These are phyloP conservation scores for Neurospora sp. DNA, from an alignment of 495 filamentous ascomycete species.

Conservation along the genomic window DNA sequence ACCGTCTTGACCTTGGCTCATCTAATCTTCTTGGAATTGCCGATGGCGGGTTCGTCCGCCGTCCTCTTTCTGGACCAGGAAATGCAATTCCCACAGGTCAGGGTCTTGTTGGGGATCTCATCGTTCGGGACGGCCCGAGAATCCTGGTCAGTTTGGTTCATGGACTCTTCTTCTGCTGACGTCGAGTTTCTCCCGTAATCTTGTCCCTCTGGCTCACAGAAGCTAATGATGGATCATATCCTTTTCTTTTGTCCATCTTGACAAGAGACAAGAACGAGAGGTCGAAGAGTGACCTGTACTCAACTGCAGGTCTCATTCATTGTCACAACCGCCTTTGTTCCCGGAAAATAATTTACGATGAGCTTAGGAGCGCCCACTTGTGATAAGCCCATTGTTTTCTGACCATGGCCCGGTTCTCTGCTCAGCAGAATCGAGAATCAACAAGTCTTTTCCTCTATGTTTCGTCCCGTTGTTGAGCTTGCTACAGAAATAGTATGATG, in stretches of 20 bases:
- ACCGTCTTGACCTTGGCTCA: no score
- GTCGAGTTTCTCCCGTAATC: not conserved
- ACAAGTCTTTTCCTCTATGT: not conserved
- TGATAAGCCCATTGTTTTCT: not conserved
- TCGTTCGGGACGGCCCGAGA: not conserved
- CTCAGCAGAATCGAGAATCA: not conserved
- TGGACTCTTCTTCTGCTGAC: not conserved
- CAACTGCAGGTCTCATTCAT: not conserved
- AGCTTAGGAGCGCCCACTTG: not conserved
- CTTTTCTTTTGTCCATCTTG: not conserved
- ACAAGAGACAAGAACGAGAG: not conserved
- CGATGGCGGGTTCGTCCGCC: no score
- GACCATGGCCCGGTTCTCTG: not conserved
- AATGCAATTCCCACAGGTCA: not conserved
- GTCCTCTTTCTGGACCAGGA: no score
- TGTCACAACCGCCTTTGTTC: not conserved
- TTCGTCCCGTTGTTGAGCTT: not conserved
- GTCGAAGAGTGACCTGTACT: not conserved
- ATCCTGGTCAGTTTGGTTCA: not conserved
- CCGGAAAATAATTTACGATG: not conserved
- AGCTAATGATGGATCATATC: not conserved
- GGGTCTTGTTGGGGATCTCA: not conserved
- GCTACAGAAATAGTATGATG: not conserved
- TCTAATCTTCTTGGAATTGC: no score
- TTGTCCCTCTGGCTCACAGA: not conserved